These are phyloP conservation scores for Pisolithus albus DNA, from an alignment of 768 basidiomycete genomes.

Conservation along the genomic window DNA sequence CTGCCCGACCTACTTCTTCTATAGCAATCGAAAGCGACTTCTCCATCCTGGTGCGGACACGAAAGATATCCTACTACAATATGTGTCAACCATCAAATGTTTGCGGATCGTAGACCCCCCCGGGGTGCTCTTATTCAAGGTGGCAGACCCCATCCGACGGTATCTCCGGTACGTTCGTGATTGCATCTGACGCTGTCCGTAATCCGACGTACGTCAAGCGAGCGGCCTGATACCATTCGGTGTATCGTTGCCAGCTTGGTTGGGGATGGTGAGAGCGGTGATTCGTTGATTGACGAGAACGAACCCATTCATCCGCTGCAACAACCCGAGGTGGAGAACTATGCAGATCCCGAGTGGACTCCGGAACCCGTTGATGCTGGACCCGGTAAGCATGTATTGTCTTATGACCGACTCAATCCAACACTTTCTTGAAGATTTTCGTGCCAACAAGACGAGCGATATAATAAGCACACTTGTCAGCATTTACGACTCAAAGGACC, in stretches of 20 bases:
- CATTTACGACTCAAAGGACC: conserved; percentile 95
- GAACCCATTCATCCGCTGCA: conserved; percentile 75
- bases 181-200: neutral
- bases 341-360: conserved; percentile 86
- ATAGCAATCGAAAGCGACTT: conserved; percentile 77
- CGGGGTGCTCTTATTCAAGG: conserved; percentile 87
- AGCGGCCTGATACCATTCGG: conserved; percentile 87
- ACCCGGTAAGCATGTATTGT: conserved; percentile 49
- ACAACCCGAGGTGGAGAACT: conserved; percentile 76
- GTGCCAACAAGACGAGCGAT: conserved; percentile 85
- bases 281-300: conserved; percentile 77
- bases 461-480: conserved; percentile 94
- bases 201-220: conserved; percentile 35
- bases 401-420: neutral
- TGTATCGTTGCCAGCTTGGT: conserved; percentile 90
- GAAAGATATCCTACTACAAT: conserved; percentile 80
- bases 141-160: conserved; percentile 84
- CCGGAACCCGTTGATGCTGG: conserved; percentile 97
- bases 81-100: conserved; percentile 88
- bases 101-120: conserved; percentile 87
- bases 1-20: conserved; percentile 4
- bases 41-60: conserved; percentile 97
- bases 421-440: conserved; percentile 56
- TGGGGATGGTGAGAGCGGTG: conserved; percentile 74
- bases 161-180: conserved; percentile 65